phyloP scores from a whole-genome alignment of 2,329 filamentous ascomycete genomes.

The Hypoxylon sp. region DNA sequence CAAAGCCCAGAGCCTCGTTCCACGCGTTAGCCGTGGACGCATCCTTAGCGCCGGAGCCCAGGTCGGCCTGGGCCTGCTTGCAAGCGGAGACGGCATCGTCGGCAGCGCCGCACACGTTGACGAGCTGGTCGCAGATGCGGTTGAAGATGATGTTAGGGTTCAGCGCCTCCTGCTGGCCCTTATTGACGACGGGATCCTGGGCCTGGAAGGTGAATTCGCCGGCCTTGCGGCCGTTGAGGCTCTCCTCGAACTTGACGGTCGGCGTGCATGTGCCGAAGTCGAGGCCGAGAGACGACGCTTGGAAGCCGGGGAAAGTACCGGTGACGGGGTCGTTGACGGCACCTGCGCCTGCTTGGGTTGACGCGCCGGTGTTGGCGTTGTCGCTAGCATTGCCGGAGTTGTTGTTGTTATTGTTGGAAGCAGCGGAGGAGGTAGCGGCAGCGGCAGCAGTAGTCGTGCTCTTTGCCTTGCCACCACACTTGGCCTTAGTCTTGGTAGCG shows the following conservation, averaged over 20 bases:
- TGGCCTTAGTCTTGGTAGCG: slow-evolving; percentile 26
- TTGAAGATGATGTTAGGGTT: slow-evolving; percentile 83
- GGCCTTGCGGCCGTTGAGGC: slow-evolving; percentile 68
- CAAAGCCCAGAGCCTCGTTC: slow-evolving; percentile 61
- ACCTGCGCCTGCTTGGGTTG: slow-evolving; percentile 49
- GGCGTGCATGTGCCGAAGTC: slow-evolving; percentile 70
- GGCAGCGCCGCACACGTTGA: slow-evolving; percentile 76
- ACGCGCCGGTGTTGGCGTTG: slow-evolving; percentile 37
- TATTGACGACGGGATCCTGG: slow-evolving; percentile 71
- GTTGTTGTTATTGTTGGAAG: slow-evolving; percentile 19
- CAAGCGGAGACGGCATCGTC: slow-evolving; percentile 70
- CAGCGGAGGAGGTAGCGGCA: slow-evolving; percentile 41
- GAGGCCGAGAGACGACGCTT: slow-evolving; percentile 54
- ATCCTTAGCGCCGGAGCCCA: slow-evolving; percentile 56
- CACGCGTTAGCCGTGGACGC: slow-evolving; percentile 58
- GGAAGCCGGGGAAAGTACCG: slow-evolving; percentile 55
- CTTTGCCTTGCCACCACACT: slow-evolving; percentile 30
- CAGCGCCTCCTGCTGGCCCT: slow-evolving; percentile 75
- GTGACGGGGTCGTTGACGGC: slow-evolving; percentile 54
- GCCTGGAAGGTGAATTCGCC: slow-evolving; percentile 78
- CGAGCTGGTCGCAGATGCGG: slow-evolving; percentile 78
- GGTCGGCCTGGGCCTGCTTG: slow-evolving; percentile 62
- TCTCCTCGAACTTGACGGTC: slow-evolving; percentile 72
- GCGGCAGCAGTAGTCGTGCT: slow-evolving; percentile 34
- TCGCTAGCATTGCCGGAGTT: slow-evolving; percentile 38